These are phyloP conservation scores for Suillus paluster DNA, from an alignment of 768 basidiomycete species.

Conservation along the genomic window DNA sequence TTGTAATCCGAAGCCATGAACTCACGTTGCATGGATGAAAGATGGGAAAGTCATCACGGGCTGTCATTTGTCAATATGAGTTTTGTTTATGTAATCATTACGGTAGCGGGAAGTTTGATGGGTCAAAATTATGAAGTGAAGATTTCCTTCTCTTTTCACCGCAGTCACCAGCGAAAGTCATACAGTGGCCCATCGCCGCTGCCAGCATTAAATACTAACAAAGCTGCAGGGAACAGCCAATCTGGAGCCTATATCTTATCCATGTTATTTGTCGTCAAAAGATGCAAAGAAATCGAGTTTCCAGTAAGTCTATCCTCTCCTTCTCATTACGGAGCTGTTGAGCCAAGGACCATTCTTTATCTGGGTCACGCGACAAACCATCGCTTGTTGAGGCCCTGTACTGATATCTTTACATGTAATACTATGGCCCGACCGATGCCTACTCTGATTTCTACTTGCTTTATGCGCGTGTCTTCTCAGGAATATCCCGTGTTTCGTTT, in stretches of 20 bases:
- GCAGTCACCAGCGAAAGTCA: conserved; percentile 36
- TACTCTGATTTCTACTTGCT: conserved; percentile 16
- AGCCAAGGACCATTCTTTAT: conserved; percentile 24
- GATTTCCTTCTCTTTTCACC: conserved; percentile 32
- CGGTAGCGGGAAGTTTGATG: conserved; percentile 39
- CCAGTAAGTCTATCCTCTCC: conserved; percentile 26
- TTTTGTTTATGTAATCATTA: conserved; percentile 11
- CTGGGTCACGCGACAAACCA: conserved; percentile 40
- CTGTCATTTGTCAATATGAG: conserved; percentile 1
- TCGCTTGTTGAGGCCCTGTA: conserved; percentile 32
- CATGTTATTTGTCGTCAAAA: conserved; percentile 41
- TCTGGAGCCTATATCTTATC: conserved; percentile 39
- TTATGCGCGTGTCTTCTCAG: conserved; percentile 18
- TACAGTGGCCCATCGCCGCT: conserved; percentile 36
- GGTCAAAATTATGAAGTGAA: conserved; percentile 21
- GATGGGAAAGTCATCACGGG: background rate
- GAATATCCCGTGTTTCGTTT: conserved; percentile 16
- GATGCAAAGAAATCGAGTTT: conserved; percentile 43
- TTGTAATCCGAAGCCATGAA: conserved; percentile 8
- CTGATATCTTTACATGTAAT: conserved; percentile 45
- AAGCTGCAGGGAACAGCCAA: conserved; percentile 29
- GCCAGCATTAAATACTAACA: conserved; percentile 16
- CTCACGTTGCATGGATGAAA: conserved; percentile 34
- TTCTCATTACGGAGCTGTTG: conserved; percentile 32
- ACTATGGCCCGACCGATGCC: conserved; percentile 28